phyloP scores from a whole-genome alignment of 2,329 filamentous ascomycete genomes.

The Cercospora berteroae region DNA sequence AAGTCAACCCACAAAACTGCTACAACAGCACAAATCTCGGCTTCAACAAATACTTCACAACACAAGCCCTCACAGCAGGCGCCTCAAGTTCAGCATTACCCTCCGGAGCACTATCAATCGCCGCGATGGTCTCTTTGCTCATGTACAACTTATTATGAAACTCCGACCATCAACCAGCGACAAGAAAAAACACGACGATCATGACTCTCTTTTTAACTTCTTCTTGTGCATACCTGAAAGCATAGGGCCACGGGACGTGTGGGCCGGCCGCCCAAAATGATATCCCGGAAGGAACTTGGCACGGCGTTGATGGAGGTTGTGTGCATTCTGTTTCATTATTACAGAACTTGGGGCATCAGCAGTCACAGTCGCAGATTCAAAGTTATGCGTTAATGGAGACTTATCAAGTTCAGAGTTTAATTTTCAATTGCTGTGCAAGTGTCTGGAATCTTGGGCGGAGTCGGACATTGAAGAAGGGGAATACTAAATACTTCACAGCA shows the following conservation, averaged over 20 bases:
- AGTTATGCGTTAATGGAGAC: not conserved
- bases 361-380: not conserved
- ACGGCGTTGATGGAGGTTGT: not conserved
- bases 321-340: not conserved
- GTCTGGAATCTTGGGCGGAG: too few relatives aligned
- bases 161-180: not conserved
- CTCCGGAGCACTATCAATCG: constrained; percentile 1
- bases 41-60: constrained; percentile 74
- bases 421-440: not conserved
- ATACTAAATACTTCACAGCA: too few relatives aligned
- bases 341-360: not conserved
- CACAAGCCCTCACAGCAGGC: constrained; percentile 33
- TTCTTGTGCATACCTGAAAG: constrained; percentile 6
- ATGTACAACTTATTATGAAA: constrained; percentile 11
- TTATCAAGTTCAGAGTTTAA: not conserved
- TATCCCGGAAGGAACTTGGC: not conserved
- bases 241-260: not conserved
- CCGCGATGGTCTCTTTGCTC: not conserved
- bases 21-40: constrained; percentile 77
- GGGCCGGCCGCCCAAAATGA: not conserved
- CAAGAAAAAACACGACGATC: not conserved
- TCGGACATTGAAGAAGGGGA: too few relatives aligned
- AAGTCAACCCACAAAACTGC: constrained; percentile 80
- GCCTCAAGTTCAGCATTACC: constrained; percentile 8
- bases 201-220: constrained; percentile 3